Conservation (phyloP, 495 filamentous ascomycete genomes). For the Aspergillus indologenus region DNA sequence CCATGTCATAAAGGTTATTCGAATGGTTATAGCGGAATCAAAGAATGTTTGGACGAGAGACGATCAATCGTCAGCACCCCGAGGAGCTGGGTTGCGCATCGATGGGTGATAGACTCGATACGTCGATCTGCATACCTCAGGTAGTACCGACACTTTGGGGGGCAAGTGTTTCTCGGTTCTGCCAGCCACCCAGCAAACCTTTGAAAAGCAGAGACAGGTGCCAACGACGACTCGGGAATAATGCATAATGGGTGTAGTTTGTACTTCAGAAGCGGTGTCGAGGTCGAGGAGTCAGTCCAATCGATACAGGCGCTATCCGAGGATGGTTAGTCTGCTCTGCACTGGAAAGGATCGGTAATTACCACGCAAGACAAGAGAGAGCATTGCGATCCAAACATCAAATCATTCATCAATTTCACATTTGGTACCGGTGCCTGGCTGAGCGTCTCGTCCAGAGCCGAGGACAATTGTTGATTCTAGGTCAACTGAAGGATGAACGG, state of each 20-base stretch:
- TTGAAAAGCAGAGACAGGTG: background rate
- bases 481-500: background rate
- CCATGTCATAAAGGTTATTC: background rate
- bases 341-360: background rate
- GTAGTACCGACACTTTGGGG: no score
- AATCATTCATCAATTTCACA: no score
- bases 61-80: background rate
- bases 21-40: background rate
- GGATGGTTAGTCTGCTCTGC: background rate
- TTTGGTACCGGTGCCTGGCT: no score
- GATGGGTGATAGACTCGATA: background rate
- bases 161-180: background rate
- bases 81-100: background rate
- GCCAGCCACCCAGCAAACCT: background rate
- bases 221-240: background rate
- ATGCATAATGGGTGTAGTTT: background rate
- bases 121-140: background rate
- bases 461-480: no score
- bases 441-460: no score
- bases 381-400: background rate
- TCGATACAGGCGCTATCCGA: background rate
- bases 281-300: background rate
- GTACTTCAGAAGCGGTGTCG: background rate
- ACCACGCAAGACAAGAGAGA: no score
- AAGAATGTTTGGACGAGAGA: no score